Evolutionary conservation across 164 flowering plant species (phyloP), one percentile per base, ranked within the genome.

Genomic region (Tetracentron sinense): DNA sequence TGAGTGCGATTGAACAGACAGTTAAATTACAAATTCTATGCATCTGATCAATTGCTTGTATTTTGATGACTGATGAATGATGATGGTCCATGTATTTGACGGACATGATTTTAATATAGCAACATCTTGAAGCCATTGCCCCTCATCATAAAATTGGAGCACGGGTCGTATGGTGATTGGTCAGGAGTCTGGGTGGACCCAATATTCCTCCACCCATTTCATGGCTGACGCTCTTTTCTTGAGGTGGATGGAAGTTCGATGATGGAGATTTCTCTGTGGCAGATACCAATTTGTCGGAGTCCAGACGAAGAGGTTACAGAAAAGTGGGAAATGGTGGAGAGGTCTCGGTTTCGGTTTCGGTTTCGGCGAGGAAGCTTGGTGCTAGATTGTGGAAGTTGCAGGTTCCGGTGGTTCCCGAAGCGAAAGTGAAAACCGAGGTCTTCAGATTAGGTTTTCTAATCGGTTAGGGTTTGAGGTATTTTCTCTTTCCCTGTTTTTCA

Each of bases 171-270:
- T n/a, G n/a, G n/a, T n/a, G n/a, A n/a, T n/a, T n/a, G n/a, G n/a
- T n/a, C n/a, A n/a, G n/a, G n/a, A n/a, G 21, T 52, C 67, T 20
- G n/a, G n/a, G 84, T 69, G 72, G 91, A n/a, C 98, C 96, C 11
- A 87, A 81, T 66, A 94, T 97, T 23, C 96, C 95, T 16, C 71
- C n/a, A n/a, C n/a, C n/a, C n/a, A n/a, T n/a, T n/a, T n/a, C n/a
- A n/a, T n/a, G n/a, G n/a, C n/a, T n/a, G n/a, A n/a, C n/a, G n/a
- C n/a, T n/a, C n/a, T n/a, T n/a, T n/a, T 87, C 28, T 76, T 87
- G 26, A 69, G 75, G 42, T 90, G 98, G n/a, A n/a, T n/a, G n/a
- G 98, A 88, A 90, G 84, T 76, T 78, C 58, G 81, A 85, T 4
- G 90, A 81, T 31, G 68, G 59, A 51, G 73, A 66, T 48, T 55